Conservation (phyloP, 495 filamentous ascomycete species). For the Aspergillus steynii region DNA sequence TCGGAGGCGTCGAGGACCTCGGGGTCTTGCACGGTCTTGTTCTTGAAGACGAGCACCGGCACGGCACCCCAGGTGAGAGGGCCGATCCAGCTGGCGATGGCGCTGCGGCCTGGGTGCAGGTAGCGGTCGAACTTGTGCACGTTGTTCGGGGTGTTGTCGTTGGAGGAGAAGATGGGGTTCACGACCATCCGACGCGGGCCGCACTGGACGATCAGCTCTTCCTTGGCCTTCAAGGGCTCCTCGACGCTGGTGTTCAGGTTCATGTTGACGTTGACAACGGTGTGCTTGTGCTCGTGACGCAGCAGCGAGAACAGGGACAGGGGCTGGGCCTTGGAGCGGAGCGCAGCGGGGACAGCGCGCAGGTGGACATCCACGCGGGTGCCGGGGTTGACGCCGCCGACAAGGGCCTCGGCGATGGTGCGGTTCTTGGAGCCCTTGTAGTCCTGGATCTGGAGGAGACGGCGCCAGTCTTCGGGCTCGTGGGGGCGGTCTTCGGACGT, state of each 20-base stretch:
- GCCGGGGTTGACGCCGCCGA: conserved; percentile 82
- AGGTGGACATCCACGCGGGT: conserved; percentile 79
- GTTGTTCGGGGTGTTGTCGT: conserved; percentile 84
- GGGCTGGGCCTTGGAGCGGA: conserved; percentile 60
- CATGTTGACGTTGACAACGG: conserved; percentile 82
- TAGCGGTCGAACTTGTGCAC: conserved; percentile 96
- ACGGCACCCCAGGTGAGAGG: conserved; percentile 92
- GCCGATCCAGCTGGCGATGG: conserved; percentile 86
- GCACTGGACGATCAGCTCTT: conserved; percentile 83
- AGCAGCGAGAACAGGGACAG: conserved; percentile 79
- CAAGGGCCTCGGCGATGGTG: conserved; percentile 73
- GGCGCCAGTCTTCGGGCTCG: conserved; percentile 86
- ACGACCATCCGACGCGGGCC: conserved; percentile 82
- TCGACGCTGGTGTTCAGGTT: conserved; percentile 71
- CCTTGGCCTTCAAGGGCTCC: conserved; percentile 80
- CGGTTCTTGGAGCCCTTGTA: conserved; percentile 79
- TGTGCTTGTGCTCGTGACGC: conserved; percentile 91
- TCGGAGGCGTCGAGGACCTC: conserved; percentile 43
- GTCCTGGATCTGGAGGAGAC: conserved; percentile 78
- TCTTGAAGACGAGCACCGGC: conserved; percentile 83
- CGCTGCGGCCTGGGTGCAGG: conserved; percentile 85
- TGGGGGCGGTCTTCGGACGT: conserved; percentile 79
- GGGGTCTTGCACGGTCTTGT: conserved; percentile 40
- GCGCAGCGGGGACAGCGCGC: conserved; percentile 63
- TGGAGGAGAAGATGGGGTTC: conserved; percentile 85